Conservation (phyloP, 768 basidiomycete species). For the Hygrophoropsis aurantiaca region DNA sequence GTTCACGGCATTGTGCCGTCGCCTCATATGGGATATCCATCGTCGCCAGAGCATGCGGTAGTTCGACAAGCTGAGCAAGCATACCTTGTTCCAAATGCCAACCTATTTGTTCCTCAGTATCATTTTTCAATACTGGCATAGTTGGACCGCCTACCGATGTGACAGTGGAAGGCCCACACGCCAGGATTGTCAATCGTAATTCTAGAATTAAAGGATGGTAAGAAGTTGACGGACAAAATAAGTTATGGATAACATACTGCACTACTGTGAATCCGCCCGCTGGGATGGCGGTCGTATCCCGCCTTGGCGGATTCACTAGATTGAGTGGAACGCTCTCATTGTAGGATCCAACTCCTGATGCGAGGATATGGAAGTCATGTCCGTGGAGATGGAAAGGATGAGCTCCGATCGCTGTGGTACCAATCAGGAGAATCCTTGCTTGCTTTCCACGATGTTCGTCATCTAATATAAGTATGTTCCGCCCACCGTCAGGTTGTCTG, state of each 20-base stretch:
- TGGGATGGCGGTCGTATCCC: too few relatives aligned
- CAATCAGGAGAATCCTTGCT: not conserved
- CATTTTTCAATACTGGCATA: too few relatives aligned
- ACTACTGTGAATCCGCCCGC: too few relatives aligned
- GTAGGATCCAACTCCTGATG: not conserved
- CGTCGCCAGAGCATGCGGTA: not conserved
- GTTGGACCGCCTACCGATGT: not conserved
- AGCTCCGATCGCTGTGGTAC: not conserved
- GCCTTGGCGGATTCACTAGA: too few relatives aligned
- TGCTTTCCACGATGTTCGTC: not conserved
- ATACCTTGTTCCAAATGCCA: constrained; percentile 1
- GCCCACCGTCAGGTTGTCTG: not conserved
- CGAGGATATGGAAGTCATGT: not conserved
- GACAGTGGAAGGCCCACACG: constrained; percentile 4
- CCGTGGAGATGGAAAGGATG: constrained; percentile 4
- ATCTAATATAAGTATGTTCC: not conserved
- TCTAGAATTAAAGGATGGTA: not conserved
- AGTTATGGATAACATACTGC: too few relatives aligned
- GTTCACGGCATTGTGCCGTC: too few relatives aligned
- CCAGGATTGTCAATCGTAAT: not conserved
- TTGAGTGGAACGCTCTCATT: not conserved
- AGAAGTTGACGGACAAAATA: too few relatives aligned
- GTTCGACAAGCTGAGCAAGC: constrained; percentile 3
- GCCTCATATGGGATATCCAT: too few relatives aligned
- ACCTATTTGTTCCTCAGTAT: not conserved